Evolutionary conservation across 768 basidiomycete species (phyloP).

Genomic region (Auriculariales sp.): DNA sequence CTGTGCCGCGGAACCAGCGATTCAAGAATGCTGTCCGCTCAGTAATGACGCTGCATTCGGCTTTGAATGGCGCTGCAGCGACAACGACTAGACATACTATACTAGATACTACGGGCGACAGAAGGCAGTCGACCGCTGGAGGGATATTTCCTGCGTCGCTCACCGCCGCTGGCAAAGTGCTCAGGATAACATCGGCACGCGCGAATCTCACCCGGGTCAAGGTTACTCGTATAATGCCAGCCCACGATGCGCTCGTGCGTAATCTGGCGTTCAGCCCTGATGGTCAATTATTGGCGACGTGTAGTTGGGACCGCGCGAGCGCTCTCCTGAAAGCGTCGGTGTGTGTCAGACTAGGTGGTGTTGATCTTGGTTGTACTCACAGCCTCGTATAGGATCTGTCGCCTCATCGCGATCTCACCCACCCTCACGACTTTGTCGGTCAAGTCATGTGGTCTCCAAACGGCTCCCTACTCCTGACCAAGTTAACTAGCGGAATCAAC

Average conservation of each 20-base stretch:
- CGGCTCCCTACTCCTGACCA: conserved; percentile 48
- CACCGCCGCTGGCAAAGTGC: not conserved
- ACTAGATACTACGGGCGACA: conserved; percentile 11
- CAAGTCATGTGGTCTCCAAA: conserved; percentile 69
- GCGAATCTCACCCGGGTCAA: conserved; percentile 24
- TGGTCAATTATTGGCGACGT: conserved; percentile 59
- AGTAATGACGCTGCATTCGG: conserved; percentile 28
- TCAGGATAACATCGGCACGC: conserved; percentile 8
- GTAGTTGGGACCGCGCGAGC: conserved; percentile 62
- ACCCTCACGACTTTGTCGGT: conserved; percentile 54
- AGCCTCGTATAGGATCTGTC: conserved; percentile 30
- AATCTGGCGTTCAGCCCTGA: conserved; percentile 68
- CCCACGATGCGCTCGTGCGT: conserved; percentile 52
- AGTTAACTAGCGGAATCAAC: conserved; percentile 48
- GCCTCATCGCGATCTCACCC: conserved; percentile 49
- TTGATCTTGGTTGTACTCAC: not conserved
- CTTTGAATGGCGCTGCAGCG: conserved; percentile 14
- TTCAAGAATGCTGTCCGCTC: conserved; percentile 30
- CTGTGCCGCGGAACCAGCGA: conserved; percentile 13
- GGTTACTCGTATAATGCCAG: conserved; percentile 43
- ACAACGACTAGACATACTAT: conserved; percentile 2
- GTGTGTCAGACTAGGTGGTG: conserved; percentile 11
- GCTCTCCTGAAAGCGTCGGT: conserved; percentile 53
- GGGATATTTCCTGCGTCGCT: conserved; percentile 9
- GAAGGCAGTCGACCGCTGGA: conserved; percentile 1